Percentiles rank a stretch among this genome's conserved stretches.
Conservation (phyloP, 345 rosid genomes). For the Moricandia moricandioides region DNA sequence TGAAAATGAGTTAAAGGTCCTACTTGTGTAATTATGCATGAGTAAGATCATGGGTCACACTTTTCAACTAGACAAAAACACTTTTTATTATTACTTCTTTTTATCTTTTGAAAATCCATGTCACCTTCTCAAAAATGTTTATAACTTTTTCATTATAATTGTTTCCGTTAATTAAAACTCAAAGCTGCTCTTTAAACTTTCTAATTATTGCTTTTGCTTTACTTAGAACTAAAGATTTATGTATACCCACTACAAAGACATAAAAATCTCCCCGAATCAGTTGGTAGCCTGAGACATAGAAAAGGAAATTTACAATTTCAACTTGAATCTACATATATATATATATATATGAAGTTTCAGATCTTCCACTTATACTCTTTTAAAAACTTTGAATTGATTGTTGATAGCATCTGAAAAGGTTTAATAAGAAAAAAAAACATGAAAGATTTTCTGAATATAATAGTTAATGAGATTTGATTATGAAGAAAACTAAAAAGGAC, state of each 20-base stretch:
- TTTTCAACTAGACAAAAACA: slow-evolving; percentile 38
- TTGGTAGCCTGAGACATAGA: not conserved
- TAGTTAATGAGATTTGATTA: not conserved
- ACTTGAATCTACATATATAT: not conserved
- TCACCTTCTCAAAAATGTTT: slow-evolving; percentile 20
- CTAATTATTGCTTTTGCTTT: slow-evolving; percentile 31
- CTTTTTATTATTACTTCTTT: slow-evolving; percentile 37
- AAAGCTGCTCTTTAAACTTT: slow-evolving; percentile 13
- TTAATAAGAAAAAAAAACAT: not conserved
- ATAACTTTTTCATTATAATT: slow-evolving; percentile 9
- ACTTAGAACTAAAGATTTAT: slow-evolving; percentile 33
- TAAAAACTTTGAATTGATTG: not conserved
- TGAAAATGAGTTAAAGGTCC: slow-evolving; percentile 24
- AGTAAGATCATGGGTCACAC: slow-evolving; percentile 25
- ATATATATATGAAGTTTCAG: not conserved
- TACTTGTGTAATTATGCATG: slow-evolving; percentile 34
- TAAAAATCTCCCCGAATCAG: not conserved
- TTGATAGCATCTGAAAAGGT: not conserved
- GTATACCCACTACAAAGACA: not conserved
- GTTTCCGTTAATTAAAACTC: slow-evolving; percentile 25
- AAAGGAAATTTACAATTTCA: not conserved
- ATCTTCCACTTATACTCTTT: not conserved
- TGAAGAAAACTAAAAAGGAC: not conserved
- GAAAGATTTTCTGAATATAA: not conserved
- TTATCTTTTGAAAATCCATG: slow-evolving; percentile 29